Evolutionary conservation across 2,329 filamentous ascomycete genomes (phyloP), one percentile per base, ranked within the genome.

Genomic region (Trichoderma polysporum): DNA sequence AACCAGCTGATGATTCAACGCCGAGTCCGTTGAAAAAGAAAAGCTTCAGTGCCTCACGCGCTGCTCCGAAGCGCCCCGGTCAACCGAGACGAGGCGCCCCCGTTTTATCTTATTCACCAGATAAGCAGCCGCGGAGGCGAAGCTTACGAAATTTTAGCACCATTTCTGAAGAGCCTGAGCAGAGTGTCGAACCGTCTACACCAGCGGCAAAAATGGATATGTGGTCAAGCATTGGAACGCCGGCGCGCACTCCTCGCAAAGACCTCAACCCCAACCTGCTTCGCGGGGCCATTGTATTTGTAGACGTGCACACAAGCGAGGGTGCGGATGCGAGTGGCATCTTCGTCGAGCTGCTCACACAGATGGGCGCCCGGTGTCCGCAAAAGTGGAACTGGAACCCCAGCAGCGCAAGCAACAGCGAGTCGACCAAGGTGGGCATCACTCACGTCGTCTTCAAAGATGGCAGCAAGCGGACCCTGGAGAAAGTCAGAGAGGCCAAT

Each of bases 401-500:
- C 7, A 78, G 67, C 62, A 79, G 77, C 53, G 68, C 76, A 22
- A 71, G 74, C 3, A 71, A 72, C 27, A 73, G 73, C 39, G 81
- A 83, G 15, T 73, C 74, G 6, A 76, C 77, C 57, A 90, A 88
- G 75, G 81, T 92, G 68, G 91, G 90, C 5, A 92, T 97, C 72
- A 97, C 93, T 0, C 93, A 97, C 74, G 91, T 97, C 8, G 88
- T 97, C 7, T 97, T 89, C 82, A 97, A 97, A 77, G 93, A 97
- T 74, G 93, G 93, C 53, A 89, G 89, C 49, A 89, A 90, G 74
- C 84, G 90, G 29, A 97, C 93, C 0, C 79, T 97, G 70, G 90
- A 96, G 75, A 96, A 93, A 78, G 90, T 94, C 7, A 84, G 88
- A 66, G 86, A 90, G 72, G 89, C 87, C 45, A 84, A 86, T 15